A percentile compares a stretch with the other conserved stretches of the same genome.
Conservation (phyloP, 192 early-diverging fungal genomes). For the Gigaspora rosea region DNA sequence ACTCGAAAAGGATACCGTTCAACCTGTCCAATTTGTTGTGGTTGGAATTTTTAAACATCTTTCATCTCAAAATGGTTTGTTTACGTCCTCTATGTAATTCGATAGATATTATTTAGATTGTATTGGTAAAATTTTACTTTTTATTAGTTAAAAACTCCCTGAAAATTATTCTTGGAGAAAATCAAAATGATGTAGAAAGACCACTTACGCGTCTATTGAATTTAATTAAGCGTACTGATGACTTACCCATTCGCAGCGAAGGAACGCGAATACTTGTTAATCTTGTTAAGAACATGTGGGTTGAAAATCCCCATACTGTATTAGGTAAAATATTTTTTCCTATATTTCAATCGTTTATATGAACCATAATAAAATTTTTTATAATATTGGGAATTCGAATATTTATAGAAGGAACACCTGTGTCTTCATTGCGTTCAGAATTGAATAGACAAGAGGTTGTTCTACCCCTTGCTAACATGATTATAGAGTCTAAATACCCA, state of each 20-base stretch:
- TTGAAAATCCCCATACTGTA: conserved; percentile 29
- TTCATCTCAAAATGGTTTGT: conserved; percentile 44
- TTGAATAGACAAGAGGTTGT: conserved; percentile 41
- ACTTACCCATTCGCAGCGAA: conserved; percentile 55
- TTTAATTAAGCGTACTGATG: conserved; percentile 51
- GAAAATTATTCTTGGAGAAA: conserved; percentile 22
- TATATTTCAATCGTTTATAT: background rate
- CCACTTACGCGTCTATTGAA: conserved; percentile 40
- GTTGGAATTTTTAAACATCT: conserved; percentile 59
- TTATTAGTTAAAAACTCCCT: conserved; percentile 15
- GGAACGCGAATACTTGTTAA: conserved; percentile 54
- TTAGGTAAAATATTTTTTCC: background rate
- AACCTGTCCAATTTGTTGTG: conserved; percentile 54
- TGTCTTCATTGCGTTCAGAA: conserved; percentile 41
- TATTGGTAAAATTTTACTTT: background rate
- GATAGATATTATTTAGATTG: no score
- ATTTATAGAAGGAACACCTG: conserved; percentile 28
- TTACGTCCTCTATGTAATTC: background rate
- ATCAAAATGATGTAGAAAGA: background rate
- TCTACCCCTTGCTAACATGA: conserved; percentile 45
- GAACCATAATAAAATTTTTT: background rate
- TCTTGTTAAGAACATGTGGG: conserved; percentile 54
- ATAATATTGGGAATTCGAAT: background rate
- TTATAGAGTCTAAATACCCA: conserved; percentile 54
- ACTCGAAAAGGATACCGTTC: conserved; percentile 54